A percentile compares a stretch with the other conserved stretches of the same genome.
Conservation (phyloP, 805 yeast species). For the Candida piceae region DNA sequence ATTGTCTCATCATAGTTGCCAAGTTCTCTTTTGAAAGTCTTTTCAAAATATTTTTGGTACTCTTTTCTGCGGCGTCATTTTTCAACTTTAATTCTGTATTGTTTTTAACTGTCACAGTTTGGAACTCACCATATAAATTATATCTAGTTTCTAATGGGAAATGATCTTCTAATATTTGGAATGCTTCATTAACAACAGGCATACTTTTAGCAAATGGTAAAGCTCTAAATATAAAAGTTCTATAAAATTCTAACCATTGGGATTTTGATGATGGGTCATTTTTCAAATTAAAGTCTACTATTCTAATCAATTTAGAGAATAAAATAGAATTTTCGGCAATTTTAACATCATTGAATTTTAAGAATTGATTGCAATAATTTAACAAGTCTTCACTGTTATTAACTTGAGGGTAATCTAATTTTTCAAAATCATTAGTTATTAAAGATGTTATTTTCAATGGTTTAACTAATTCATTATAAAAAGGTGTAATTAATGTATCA, state of each 20-base stretch:
- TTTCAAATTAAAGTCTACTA: slow-evolving; percentile 40
- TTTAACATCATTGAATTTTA: slow-evolving; percentile 52
- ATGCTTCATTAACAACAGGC: slow-evolving; percentile 57
- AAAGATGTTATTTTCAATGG: background rate
- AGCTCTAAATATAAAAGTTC: slow-evolving; percentile 65
- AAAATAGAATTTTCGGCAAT: slow-evolving; percentile 45
- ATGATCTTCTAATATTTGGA: slow-evolving; percentile 38
- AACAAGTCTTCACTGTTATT: slow-evolving; percentile 40
- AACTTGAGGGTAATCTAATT: slow-evolving; percentile 30
- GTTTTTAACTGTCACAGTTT: slow-evolving; percentile 51
- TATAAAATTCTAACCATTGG: slow-evolving; percentile 55
- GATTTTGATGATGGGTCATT: slow-evolving; percentile 18
- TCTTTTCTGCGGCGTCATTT: slow-evolving; percentile 64
- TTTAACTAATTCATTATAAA: slow-evolving; percentile 29
- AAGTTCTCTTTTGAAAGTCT: slow-evolving; percentile 79
- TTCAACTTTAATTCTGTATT: slow-evolving; percentile 52
- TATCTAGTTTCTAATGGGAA: slow-evolving; percentile 63
- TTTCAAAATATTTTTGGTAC: slow-evolving; percentile 72
- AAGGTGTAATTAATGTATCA: slow-evolving; percentile 44
- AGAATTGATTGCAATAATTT: slow-evolving; percentile 33
- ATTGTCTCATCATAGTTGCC: slow-evolving; percentile 60
- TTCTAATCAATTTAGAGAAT: slow-evolving; percentile 55
- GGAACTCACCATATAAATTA: slow-evolving; percentile 76
- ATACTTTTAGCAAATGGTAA: slow-evolving; percentile 52
- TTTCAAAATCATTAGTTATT: background rate